Evolutionary conservation across 257 asterid genomes (phyloP).

Genomic region (Hygrophila difformis): DNA sequence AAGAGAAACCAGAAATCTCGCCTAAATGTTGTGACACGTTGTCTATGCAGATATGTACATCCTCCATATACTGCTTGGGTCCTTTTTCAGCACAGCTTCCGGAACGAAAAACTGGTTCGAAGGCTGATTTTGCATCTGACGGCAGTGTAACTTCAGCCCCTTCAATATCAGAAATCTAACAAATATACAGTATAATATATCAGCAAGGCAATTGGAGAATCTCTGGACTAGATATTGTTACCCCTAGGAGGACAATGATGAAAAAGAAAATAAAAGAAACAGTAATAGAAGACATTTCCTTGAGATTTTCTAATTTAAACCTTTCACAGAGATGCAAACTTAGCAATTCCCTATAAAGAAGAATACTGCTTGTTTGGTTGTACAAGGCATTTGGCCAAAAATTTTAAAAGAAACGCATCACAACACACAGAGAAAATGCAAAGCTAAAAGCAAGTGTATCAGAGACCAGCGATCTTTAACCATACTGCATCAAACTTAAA

Average conservation of each 20-base stretch:
- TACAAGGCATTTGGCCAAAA: too few species aligned
- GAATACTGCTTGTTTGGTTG: too few species aligned
- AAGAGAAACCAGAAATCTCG: conserved; percentile 40
- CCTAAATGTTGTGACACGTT: conserved; percentile 52
- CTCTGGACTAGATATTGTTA: not conserved
- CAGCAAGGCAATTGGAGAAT: not conserved
- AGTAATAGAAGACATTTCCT: not conserved
- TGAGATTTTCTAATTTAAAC: not conserved
- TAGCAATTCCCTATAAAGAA: too few species aligned
- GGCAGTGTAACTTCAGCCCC: conserved; percentile 33
- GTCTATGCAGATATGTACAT: conserved; percentile 79
- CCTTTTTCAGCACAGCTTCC: conserved; percentile 97
- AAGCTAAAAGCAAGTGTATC: too few species aligned
- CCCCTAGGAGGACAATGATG: not conserved
- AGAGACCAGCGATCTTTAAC: too few species aligned
- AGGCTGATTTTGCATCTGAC: conserved; percentile 44
- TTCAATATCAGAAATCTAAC: conserved; percentile 44
- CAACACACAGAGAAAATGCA: too few species aligned
- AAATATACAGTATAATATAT: conserved; percentile 1
- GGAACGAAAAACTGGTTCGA: conserved; percentile 60
- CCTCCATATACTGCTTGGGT: conserved; percentile 92
- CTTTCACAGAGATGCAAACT: not conserved
- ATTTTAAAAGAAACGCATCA: too few species aligned
- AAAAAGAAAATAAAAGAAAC: not conserved
- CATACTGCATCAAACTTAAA: too few species aligned